Conservation (phyloP, 1,139 yeast genomes). For the Hemisphaericaspora subhashii region DNA sequence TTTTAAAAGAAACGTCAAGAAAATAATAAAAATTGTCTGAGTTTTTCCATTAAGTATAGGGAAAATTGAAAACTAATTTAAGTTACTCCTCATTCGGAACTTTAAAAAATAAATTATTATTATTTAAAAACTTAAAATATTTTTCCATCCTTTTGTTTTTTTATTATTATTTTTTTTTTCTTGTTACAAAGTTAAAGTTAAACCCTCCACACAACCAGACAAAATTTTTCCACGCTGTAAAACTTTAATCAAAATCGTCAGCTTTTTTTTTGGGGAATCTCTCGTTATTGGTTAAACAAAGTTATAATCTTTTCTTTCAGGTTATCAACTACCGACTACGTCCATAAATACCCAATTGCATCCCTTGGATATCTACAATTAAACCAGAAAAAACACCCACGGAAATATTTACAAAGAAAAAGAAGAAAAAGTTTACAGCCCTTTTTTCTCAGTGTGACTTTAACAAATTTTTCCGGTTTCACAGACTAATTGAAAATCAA, state of each 20-base stretch:
- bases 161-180: neutral
- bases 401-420: neutral
- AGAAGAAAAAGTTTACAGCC: neutral
- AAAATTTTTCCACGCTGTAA: no score
- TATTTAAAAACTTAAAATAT: neutral
- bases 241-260: no score
- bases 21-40: neutral
- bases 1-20: neutral
- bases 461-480: neutral
- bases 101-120: neutral
- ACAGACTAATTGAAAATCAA: neutral
- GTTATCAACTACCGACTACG: no score
- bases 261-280: no score
- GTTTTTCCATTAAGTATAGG: constrained; percentile 2
- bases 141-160: no score
- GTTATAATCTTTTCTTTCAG: no score
- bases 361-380: no score
- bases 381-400: no score
- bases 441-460: neutral
- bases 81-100: neutral
- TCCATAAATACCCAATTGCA: no score
- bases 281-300: no score
- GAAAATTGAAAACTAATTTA: no score
- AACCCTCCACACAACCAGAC: constrained; percentile 1
- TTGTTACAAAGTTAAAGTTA: neutral